Evolutionary conservation across 2,329 filamentous ascomycete genomes (phyloP).

Genomic region (Shiraia sp.): DNA sequence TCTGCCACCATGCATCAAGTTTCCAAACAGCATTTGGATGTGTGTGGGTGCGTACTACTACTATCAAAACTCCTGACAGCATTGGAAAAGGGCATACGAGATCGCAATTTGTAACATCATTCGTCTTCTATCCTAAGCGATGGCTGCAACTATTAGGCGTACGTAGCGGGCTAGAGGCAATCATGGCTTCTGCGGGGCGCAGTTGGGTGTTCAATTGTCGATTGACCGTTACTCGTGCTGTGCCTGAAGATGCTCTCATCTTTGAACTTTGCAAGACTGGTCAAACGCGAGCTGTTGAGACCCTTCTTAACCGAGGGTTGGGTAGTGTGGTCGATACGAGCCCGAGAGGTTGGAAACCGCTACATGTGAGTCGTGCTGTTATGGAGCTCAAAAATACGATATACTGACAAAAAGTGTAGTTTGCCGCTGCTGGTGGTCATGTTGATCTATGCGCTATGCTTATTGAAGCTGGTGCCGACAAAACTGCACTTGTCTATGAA

Average conservation of each 20-base stretch:
- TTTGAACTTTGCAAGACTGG: constrained; percentile 15
- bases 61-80: neutral
- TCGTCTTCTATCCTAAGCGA: constrained; percentile 8
- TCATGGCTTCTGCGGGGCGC: constrained; percentile 5
- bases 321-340: constrained; percentile 19
- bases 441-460: constrained; percentile 12
- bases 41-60: constrained; percentile 10
- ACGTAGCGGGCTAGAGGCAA: constrained; percentile 9
- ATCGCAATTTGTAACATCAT: constrained; percentile 4
- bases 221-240: constrained; percentile 9
- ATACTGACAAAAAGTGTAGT: constrained; percentile 1
- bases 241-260: constrained; percentile 14
- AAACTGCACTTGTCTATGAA: constrained; percentile 17
- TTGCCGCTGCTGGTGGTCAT: constrained; percentile 15
- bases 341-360: constrained; percentile 13
- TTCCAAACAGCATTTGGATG: constrained; percentile 9
- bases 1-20: constrained; percentile 3
- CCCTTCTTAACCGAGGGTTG: constrained; percentile 8
- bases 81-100: neutral
- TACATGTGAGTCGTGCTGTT: constrained; percentile 9
- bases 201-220: constrained; percentile 15
- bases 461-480: constrained; percentile 14
- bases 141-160: constrained; percentile 11
- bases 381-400: neutral
- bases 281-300: constrained; percentile 13